These are phyloP conservation scores for Ceratobasidium sp. DNA, from an alignment of 1,284 basidiomycete genomes.

Conservation along the genomic window DNA sequence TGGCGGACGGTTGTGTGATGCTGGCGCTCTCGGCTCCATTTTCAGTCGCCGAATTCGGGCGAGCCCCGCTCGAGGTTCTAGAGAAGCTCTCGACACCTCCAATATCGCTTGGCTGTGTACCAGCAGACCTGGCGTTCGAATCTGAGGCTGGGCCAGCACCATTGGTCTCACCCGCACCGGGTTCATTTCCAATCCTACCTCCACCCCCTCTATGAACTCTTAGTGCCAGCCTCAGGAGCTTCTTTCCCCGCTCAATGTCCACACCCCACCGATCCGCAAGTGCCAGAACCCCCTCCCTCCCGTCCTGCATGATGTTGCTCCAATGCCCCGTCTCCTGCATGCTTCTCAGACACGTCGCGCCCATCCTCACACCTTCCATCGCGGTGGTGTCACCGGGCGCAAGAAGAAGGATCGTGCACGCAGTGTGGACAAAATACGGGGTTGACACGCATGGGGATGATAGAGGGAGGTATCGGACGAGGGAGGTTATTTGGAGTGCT, in stretches of 20 bases:
- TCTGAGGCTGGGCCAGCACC: background rate
- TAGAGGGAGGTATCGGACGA: constrained; percentile 2
- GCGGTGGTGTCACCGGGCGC: background rate
- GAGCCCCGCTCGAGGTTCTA: no score
- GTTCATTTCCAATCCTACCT: background rate
- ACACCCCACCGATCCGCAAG: background rate
- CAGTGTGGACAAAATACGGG: background rate
- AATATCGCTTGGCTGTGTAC: no score
- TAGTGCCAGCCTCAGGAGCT: background rate
- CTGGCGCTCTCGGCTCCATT: no score
- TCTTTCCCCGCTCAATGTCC: background rate
- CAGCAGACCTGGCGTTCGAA: background rate
- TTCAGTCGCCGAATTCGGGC: background rate
- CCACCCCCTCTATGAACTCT: no score
- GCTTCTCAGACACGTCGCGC: background rate
- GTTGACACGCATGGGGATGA: background rate
- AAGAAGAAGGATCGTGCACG: background rate
- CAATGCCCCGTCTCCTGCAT: constrained; percentile 8
- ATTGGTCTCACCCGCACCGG: background rate
- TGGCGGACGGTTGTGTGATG: no score
- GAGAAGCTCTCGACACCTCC: no score
- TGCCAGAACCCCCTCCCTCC: background rate
- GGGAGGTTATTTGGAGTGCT: background rate
- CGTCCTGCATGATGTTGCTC: background rate
- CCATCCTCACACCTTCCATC: background rate